Evolutionary conservation across 306 rosid species (phyloP).

Genomic region (Gastrolobium villosum): DNA sequence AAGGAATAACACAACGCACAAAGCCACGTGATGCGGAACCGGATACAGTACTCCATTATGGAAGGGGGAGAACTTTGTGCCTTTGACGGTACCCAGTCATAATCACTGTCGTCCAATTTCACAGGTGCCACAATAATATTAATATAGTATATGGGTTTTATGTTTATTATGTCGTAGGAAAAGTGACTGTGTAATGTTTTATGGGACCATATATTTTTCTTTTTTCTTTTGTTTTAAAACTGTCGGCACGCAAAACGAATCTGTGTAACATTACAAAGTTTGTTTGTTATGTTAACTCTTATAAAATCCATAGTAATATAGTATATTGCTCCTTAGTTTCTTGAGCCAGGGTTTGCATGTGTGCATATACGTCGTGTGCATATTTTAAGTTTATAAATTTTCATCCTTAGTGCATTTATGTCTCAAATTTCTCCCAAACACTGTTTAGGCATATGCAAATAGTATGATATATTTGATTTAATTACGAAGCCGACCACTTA

Average conservation of each 20-base stretch:
- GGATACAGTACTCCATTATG: conserved; percentile 46
- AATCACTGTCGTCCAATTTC: conserved; percentile 54
- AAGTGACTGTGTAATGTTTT: too few relatives aligned
- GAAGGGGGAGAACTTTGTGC: conserved; percentile 34
- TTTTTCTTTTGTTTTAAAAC: too few relatives aligned
- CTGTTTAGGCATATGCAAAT: background rate
- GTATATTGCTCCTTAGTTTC: conserved; percentile 36
- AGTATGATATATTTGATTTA: background rate
- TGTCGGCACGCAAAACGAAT: too few relatives aligned
- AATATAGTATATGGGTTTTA: too few relatives aligned
- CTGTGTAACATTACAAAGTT: too few relatives aligned
- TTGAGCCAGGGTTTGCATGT: conserved; percentile 32
- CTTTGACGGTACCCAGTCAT: conserved; percentile 53
- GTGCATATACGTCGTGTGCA: conserved; percentile 3
- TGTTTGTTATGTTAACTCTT: too few relatives aligned
- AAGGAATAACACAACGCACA: conserved; percentile 56
- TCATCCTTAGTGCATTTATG: conserved; percentile 18
- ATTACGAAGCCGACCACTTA: background rate
- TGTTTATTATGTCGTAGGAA: too few relatives aligned
- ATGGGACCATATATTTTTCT: too few relatives aligned
- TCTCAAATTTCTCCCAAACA: background rate
- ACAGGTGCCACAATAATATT: conserved; percentile 52
- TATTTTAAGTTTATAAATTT: background rate
- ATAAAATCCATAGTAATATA: too few relatives aligned
- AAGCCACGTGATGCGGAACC: conserved; percentile 69